Base-by-base conservation (phyloP, 768 basidiomycete genomes). In the Suillus placidus region DNA sequence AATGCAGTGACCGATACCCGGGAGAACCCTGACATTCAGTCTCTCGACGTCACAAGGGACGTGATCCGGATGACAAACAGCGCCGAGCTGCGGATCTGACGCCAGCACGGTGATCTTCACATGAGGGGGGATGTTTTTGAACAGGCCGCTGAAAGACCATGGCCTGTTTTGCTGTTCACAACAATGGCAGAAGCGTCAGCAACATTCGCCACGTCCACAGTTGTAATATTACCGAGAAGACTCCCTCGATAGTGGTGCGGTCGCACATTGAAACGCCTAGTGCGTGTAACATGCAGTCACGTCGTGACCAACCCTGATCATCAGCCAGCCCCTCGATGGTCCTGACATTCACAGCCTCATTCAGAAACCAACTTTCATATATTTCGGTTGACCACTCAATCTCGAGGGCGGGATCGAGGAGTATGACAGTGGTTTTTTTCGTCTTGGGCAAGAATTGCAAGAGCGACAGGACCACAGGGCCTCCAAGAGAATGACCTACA, bases 1-100 rank as follows among this genome's bases (percentile, higher is more conserved):
- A 30, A 77, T 69, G 68, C 68, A 75, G 52, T 75, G 75, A 1
- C 66, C 65, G 2, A 68, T 67, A 0, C 72, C 71, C 0, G 68
- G 65, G 1, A 76, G 61, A 9, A 63, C 26, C 12, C 6, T 58
- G 16, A 26, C 37, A 58, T 18, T 2, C 37, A 58, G 6, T 26
- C 37, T 38, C 37, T 58, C 20, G 16, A 71, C 57, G 1, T 30
- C 14, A 18, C 62, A 58, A 13, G 43, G 42, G 37, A 75, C 7
- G 6, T 71, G 56, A 12, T 72, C 64, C 5, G 66, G 40, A 1
- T 7, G 1, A 26, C 65, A 64, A 8, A 64, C 0, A 1, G 52
- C 7, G 9, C 42, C 7, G 8, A 62, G 18, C 1, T 47, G n/a
- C 13, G 75, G 74, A 60, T 76, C 75, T 5, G 72, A 64, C 1